Conservation (phyloP, 2,329 filamentous ascomycete species). For the Ascochyta viciae-villosae region DNA sequence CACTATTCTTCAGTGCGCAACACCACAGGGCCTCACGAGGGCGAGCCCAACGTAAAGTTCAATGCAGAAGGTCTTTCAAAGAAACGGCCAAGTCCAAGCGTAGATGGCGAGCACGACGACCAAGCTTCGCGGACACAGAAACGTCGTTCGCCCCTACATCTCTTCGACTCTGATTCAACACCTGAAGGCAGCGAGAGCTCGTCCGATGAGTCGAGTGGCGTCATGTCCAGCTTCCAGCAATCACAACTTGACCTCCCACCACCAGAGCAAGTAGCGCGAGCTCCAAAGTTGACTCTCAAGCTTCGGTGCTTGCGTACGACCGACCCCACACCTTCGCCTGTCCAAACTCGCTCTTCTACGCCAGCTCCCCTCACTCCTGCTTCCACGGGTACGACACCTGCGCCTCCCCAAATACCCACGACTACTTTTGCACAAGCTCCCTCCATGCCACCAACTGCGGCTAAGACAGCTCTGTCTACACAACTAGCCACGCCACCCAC, state of each 20-base stretch:
- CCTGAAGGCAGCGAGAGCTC: conserved; percentile 46
- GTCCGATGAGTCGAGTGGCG: conserved; percentile 44
- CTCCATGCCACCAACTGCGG: not conserved
- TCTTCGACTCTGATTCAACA: conserved; percentile 52
- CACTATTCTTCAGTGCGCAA: conserved; percentile 73
- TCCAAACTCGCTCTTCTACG: conserved; percentile 28
- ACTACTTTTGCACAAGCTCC: not conserved
- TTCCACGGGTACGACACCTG: conserved; percentile 18
- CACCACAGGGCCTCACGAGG: conserved; percentile 64
- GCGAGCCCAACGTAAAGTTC: conserved; percentile 58
- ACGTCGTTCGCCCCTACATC: conserved; percentile 56
- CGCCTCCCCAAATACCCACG: conserved; percentile 6
- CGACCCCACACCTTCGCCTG: conserved; percentile 26
- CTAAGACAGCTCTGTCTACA: conserved; percentile 4
- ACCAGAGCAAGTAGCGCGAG: conserved; percentile 25
- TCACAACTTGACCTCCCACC: conserved; percentile 31
- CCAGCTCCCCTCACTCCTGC: conserved; percentile 19
- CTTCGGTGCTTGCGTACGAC: conserved; percentile 41
- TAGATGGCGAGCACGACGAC: conserved; percentile 60
- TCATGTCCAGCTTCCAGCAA: conserved; percentile 35
- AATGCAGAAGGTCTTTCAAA: conserved; percentile 41
- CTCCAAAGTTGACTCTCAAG: conserved; percentile 42
- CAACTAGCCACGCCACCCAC: conserved; percentile 13
- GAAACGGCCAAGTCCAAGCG: conserved; percentile 60
- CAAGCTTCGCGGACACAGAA: conserved; percentile 59